Evolutionary conservation across 2,329 filamentous ascomycete genomes (phyloP).

Genomic region (Pseudogymnoascus sp.): DNA sequence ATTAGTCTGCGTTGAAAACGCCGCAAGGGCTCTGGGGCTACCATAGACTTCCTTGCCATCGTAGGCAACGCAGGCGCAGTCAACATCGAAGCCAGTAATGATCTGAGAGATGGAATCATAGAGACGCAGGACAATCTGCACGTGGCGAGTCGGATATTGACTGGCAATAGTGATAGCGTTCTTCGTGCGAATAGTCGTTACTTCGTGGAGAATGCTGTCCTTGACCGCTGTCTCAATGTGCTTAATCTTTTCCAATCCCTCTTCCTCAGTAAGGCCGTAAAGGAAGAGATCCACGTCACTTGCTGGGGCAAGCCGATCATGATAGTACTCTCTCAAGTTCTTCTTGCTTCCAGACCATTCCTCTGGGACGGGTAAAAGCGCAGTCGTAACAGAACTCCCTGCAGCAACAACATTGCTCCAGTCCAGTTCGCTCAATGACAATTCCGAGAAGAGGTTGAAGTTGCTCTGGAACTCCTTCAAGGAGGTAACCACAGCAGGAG

Average conservation of each 20-base stretch:
- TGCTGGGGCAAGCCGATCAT: slow-evolving; percentile 71
- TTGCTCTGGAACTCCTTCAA: slow-evolving; percentile 69
- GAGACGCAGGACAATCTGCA: slow-evolving; percentile 76
- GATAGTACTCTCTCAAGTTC: slow-evolving; percentile 65
- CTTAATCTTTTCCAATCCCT: slow-evolving; percentile 77
- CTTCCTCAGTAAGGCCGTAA: slow-evolving; percentile 68
- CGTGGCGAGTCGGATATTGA: slow-evolving; percentile 74
- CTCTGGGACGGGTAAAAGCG: slow-evolving; percentile 62
- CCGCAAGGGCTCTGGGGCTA: slow-evolving; percentile 67
- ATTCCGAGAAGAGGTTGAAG: slow-evolving; percentile 77
- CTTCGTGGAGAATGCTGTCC: slow-evolving; percentile 74
- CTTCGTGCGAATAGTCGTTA: slow-evolving; percentile 77
- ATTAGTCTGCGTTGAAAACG: slow-evolving; percentile 78
- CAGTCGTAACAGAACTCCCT: slow-evolving; percentile 74
- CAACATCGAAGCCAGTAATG: slow-evolving; percentile 81
- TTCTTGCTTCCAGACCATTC: slow-evolving; percentile 56
- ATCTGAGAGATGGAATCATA: slow-evolving; percentile 82
- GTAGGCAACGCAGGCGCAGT: slow-evolving; percentile 74
- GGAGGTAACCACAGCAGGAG: slow-evolving; percentile 59
- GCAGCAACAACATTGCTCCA: slow-evolving; percentile 79
- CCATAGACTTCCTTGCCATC: slow-evolving; percentile 75
- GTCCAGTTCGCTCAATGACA: slow-evolving; percentile 65
- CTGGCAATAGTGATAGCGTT: slow-evolving; percentile 81
- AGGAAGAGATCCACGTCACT: slow-evolving; percentile 85
- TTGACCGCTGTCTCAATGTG: slow-evolving; percentile 69